Evolutionary conservation across 768 basidiomycete genomes (phyloP).

Genomic region (Hericium rajendrae): DNA sequence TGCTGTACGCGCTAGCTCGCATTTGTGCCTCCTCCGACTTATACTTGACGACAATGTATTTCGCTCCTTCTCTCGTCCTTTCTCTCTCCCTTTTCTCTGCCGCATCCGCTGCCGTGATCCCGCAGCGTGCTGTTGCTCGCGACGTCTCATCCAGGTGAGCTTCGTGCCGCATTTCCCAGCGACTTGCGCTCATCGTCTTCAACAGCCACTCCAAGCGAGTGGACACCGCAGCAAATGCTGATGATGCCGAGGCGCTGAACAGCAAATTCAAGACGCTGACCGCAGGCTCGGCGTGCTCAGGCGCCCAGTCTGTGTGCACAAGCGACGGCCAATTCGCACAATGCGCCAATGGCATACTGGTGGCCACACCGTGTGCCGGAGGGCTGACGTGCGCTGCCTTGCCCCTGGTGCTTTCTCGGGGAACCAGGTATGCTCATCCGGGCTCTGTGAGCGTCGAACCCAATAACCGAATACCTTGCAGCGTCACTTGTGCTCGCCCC

Average conservation of each 20-base stretch:
- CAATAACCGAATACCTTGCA: too few relatives aligned
- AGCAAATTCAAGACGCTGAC: neutral
- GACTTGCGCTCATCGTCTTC: too few relatives aligned
- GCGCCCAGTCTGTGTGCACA: slow-evolving; percentile 5
- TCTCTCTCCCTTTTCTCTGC: slow-evolving; percentile 8
- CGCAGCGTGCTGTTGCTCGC: slow-evolving; percentile 21
- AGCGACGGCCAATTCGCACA: slow-evolving; percentile 9
- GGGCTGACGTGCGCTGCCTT: slow-evolving; percentile 17
- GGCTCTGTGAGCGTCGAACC: too few relatives aligned
- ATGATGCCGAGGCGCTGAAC: slow-evolving; percentile 19
- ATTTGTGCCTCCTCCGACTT: too few relatives aligned
- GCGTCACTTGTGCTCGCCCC: too few relatives aligned
- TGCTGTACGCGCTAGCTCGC: too few relatives aligned
- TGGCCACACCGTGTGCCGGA: slow-evolving; percentile 5
- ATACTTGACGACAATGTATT: too few relatives aligned
- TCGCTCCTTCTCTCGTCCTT: neutral
- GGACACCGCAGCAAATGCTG: slow-evolving; percentile 9
- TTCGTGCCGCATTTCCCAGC: too few relatives aligned
- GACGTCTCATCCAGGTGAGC: neutral
- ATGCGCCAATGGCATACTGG: slow-evolving; percentile 16
- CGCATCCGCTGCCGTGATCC: slow-evolving; percentile 6
- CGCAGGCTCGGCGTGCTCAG: too few relatives aligned
- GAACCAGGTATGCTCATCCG: slow-evolving; percentile 17
- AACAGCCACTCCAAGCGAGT: too few relatives aligned
- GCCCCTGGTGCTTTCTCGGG: slow-evolving; percentile 22